A percentile compares a stretch with the other conserved stretches of the same genome.
phyloP scores from a whole-genome alignment of 1,284 basidiomycete species.

The Wolfiporia cocos region DNA sequence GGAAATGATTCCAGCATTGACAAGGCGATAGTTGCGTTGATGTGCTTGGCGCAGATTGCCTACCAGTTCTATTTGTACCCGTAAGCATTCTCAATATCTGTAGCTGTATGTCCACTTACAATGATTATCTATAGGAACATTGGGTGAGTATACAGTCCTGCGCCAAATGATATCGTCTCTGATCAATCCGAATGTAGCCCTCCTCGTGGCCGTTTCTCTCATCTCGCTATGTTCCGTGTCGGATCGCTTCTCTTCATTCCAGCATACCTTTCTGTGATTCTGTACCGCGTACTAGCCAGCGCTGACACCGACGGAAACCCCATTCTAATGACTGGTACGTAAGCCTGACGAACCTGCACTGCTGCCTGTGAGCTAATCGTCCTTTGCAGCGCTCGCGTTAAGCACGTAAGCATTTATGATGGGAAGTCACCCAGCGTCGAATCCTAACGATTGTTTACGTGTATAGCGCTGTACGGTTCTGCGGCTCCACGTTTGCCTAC shows the following conservation, averaged over 20 bases:
- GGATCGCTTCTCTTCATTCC: conserved; percentile 76
- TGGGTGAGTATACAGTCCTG: conserved; percentile 32
- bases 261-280: conserved; percentile 65
- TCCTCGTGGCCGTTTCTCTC: conserved; percentile 76
- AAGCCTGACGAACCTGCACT: too few species aligned
- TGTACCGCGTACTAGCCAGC: conserved; percentile 66
- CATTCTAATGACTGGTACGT: conserved; percentile 65
- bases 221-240: conserved; percentile 79
- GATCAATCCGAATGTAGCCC: conserved; percentile 29
- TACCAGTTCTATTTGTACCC: conserved; percentile 85
- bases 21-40: conserved; percentile 54
- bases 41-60: conserved; percentile 78
- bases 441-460: too few species aligned
- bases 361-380: conserved; percentile 4
- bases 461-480: conserved; percentile 66
- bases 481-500: conserved; percentile 73
- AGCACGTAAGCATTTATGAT: conserved; percentile 62
- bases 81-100: conserved; percentile 49
- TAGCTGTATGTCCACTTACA: too few species aligned
- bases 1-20: background rate
- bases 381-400: conserved; percentile 46
- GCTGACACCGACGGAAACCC: conserved; percentile 55
- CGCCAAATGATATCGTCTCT: too few species aligned
- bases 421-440: too few species aligned
- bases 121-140: conserved; percentile 45